Evolutionary conservation across 139 green algal species (phyloP).

Genomic region (Chlamydomonas sp.): DNA sequence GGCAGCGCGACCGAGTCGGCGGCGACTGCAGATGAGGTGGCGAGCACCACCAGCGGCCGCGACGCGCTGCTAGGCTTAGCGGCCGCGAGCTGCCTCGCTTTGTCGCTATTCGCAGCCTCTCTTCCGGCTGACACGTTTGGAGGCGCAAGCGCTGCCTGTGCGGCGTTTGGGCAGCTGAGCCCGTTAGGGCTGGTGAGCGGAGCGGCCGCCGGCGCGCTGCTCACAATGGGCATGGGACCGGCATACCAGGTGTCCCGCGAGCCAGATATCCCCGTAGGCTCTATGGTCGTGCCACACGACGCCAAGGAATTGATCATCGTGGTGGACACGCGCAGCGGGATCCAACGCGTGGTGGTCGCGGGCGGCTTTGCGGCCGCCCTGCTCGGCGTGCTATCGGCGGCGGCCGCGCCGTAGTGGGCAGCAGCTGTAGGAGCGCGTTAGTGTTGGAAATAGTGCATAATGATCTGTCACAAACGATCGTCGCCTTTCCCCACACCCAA

Average conservation of each 20-base stretch:
- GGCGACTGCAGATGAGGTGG: not conserved
- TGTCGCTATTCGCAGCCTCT: not conserved
- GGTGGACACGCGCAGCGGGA: not conserved
- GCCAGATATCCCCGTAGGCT: conserved; percentile 10
- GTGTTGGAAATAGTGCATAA: no score
- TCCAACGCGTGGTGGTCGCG: not conserved
- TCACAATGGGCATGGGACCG: conserved; percentile 5
- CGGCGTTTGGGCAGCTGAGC: no score
- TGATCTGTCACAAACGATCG: no score
- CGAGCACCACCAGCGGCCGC: not conserved
- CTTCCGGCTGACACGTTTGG: no score
- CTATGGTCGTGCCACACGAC: conserved; percentile 9
- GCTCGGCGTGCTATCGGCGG: not conserved
- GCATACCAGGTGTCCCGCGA: conserved; percentile 1
- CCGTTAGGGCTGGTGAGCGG: not conserved
- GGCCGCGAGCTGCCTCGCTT: not conserved
- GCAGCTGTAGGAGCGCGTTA: no score
- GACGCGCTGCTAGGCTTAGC: not conserved
- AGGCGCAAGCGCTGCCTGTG: no score
- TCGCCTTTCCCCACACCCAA: no score
- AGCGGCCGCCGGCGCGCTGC: not conserved
- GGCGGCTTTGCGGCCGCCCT: not conserved
- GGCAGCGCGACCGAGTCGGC: not conserved
- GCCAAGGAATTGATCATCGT: conserved; percentile 12
- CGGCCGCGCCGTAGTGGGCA: no score